Percentiles rank a stretch among this genome's conserved stretches.
Evolutionary conservation across 169 alveolate genomes (phyloP).

Genomic region (Plasmodium knowlesi): DNA sequence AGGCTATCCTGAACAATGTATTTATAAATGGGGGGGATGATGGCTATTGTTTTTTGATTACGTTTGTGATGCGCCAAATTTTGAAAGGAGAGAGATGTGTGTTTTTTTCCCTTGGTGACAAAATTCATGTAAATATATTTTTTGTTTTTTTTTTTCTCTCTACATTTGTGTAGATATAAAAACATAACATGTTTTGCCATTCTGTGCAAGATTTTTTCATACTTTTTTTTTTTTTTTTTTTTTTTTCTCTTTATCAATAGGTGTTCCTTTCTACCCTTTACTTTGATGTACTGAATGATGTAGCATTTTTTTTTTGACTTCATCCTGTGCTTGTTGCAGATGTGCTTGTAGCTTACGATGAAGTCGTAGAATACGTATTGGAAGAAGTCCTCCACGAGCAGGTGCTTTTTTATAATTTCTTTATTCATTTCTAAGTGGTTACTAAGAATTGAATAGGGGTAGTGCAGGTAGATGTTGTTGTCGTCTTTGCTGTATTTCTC

Average conservation of each 20-base stretch:
- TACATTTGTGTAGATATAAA: slow-evolving; percentile 24
- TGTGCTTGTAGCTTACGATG: slow-evolving; percentile 50
- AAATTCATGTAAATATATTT: slow-evolving; percentile 25
- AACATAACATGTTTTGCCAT: slow-evolving; percentile 29
- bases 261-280: slow-evolving; percentile 12
- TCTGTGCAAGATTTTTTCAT: slow-evolving; percentile 45
- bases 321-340: slow-evolving; percentile 9
- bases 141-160: slow-evolving; percentile 10
- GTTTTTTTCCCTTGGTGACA: background rate
- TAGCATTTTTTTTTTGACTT: slow-evolving; percentile 5
- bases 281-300: slow-evolving; percentile 30
- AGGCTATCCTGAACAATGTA: slow-evolving; percentile 30
- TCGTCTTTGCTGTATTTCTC: background rate
- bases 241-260: slow-evolving; percentile 12
- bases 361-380: slow-evolving; percentile 57
- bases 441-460: slow-evolving; percentile 60
- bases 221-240: slow-evolving; percentile 19
- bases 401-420: slow-evolving; percentile 52
- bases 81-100: background rate
- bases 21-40: slow-evolving; percentile 70
- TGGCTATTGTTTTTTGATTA: slow-evolving; percentile 29
- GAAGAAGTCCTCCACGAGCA: slow-evolving; percentile 53
- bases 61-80: background rate
- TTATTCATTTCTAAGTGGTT: slow-evolving; percentile 53
- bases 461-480: slow-evolving; percentile 39